These are phyloP conservation scores for Dactylellina leptospora DNA, from an alignment of 2,329 filamentous ascomycete genomes.

Conservation along the genomic window DNA sequence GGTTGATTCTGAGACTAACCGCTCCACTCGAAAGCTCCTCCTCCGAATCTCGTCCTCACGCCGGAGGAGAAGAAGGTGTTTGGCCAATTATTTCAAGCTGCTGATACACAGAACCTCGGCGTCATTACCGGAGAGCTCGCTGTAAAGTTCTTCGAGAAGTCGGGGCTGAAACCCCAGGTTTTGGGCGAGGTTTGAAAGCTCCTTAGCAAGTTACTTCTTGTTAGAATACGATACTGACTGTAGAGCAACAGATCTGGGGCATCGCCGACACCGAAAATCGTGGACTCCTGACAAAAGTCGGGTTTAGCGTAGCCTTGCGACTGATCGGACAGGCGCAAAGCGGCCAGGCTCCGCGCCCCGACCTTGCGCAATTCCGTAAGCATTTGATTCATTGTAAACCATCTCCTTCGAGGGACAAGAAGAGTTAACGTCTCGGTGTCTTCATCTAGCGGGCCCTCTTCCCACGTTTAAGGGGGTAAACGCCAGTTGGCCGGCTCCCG, in stretches of 20 bases:
- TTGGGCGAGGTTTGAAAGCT: constrained; percentile 76
- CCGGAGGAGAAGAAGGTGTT: constrained; percentile 93
- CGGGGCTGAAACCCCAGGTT: constrained; percentile 81
- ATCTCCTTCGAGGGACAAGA: not conserved
- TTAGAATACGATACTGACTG: constrained; percentile 28
- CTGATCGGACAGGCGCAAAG: constrained; percentile 96
- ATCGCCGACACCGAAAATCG: constrained; percentile 97
- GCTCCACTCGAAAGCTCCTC: constrained; percentile 13
- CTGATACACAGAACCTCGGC: constrained; percentile 88
- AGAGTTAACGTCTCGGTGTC: constrained; percentile 2
- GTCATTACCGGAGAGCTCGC: constrained; percentile 96
- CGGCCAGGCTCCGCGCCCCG: constrained; percentile 79
- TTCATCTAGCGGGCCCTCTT: constrained; percentile 73
- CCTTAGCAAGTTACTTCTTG: not conserved
- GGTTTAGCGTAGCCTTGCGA: constrained; percentile 90
- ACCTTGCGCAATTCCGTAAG: constrained; percentile 80
- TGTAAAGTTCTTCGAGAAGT: constrained; percentile 98
- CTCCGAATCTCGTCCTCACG: constrained; percentile 60
- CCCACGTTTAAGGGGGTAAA: constrained; percentile 87
- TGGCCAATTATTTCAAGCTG: constrained; percentile 89
- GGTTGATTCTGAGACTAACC: constrained; percentile 19
- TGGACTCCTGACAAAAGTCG: constrained; percentile 87
- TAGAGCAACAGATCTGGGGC: constrained; percentile 83
- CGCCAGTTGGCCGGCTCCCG: constrained; percentile 60
- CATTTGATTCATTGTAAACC: constrained; percentile 40